phyloP scores from a whole-genome alignment of 1,284 basidiomycete genomes.

The Trichosporon sp. region DNA sequence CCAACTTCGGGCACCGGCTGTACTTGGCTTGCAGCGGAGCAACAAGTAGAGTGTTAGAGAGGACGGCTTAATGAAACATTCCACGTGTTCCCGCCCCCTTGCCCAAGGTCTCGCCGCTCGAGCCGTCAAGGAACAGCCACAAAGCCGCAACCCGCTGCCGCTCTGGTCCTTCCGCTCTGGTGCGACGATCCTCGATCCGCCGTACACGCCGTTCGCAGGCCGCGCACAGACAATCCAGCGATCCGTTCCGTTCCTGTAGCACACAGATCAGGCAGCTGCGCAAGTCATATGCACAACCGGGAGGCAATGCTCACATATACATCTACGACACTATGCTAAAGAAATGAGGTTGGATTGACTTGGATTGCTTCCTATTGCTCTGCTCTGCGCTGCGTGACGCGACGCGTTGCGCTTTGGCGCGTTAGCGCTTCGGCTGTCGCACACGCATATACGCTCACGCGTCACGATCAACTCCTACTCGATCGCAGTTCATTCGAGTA shows the following conservation, averaged over 20 bases:
- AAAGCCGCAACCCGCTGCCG: too few species aligned
- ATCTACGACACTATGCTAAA: background rate
- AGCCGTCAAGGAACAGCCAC: background rate
- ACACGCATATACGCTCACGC: too few species aligned
- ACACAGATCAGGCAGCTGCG: too few species aligned
- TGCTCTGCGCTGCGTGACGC: too few species aligned
- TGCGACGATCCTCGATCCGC: background rate
- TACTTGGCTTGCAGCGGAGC: too few species aligned
- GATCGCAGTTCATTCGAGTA: background rate
- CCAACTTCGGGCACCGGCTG: too few species aligned
- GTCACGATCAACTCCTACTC: background rate
- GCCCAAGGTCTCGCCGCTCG: too few species aligned
- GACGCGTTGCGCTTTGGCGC: background rate
- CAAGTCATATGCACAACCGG: too few species aligned
- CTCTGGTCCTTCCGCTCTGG: background rate
- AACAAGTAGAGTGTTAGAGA: too few species aligned
- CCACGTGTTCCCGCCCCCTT: background rate
- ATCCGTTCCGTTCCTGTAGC: background rate
- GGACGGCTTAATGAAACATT: background rate
- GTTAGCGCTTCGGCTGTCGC: background rate
- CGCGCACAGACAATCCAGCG: background rate
- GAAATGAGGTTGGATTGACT: background rate
- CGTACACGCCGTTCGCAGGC: too few species aligned
- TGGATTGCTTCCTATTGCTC: background rate
- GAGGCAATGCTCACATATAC: background rate